A percentile compares a stretch with the other conserved stretches of the same genome.
phyloP scores from a whole-genome alignment of 2,329 filamentous ascomycete genomes.

The Ascomycota sp. region DNA sequence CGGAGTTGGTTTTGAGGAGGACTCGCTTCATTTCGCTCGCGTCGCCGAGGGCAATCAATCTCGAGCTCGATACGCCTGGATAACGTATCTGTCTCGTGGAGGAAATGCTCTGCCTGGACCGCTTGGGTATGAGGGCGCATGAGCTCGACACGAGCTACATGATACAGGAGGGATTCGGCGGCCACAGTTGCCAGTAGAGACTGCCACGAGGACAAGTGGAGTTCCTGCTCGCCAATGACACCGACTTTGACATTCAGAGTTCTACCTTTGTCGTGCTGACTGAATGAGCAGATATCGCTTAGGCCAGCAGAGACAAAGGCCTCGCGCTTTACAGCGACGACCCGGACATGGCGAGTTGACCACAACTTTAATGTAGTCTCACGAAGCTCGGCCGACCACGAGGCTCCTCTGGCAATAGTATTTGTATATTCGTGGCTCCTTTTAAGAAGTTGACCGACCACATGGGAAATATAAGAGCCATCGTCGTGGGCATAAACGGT shows the following conservation, averaged over 20 bases:
- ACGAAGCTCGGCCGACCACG: slow-evolving; percentile 6
- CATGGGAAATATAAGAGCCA: slow-evolving; percentile 3
- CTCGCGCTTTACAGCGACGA: slow-evolving; percentile 7
- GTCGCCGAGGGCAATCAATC: slow-evolving; percentile 11
- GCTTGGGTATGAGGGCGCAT: slow-evolving; percentile 9
- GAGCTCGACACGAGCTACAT: slow-evolving; percentile 10
- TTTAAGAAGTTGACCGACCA: slow-evolving; percentile 6
- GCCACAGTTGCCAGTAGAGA: slow-evolving; percentile 6
- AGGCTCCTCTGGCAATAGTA: slow-evolving; percentile 1
- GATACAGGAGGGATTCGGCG: slow-evolving; percentile 15
- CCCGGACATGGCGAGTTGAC: slow-evolving; percentile 5
- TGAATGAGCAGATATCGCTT: slow-evolving; percentile 8
- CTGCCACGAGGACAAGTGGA: slow-evolving; percentile 8
- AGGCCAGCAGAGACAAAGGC: slow-evolving; percentile 8
- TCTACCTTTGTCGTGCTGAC: slow-evolving; percentile 5
- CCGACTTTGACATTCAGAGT: slow-evolving; percentile 8
- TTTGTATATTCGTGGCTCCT: slow-evolving; percentile 5
- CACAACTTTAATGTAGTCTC: slow-evolving; percentile 7
- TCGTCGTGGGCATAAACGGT: slow-evolving; percentile 2
- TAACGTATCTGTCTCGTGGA: slow-evolving; percentile 7
- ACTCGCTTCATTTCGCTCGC: slow-evolving; percentile 7
- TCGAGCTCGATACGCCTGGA: slow-evolving; percentile 14
- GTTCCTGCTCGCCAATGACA: slow-evolving; percentile 8
- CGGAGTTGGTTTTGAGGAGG: slow-evolving; percentile 9
- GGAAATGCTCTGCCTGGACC: slow-evolving; percentile 13